Conservation (phyloP, 139 green algal species). For the Pseudopediastrum boryanum region DNA sequence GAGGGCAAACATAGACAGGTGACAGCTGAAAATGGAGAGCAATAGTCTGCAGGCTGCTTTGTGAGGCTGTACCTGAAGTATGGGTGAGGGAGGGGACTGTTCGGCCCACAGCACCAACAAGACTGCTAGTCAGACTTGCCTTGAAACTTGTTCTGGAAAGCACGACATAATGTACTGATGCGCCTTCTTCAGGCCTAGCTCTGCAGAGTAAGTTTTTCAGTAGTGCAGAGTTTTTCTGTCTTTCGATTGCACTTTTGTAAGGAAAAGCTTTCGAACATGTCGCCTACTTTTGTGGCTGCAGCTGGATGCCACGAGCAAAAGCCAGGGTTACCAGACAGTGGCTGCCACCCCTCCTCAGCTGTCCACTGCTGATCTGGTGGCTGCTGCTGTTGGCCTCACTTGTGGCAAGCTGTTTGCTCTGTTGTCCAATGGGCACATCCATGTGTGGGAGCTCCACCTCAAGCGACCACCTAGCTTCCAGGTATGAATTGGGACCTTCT, state of each 20-base stretch:
- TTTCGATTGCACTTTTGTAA: too few relatives aligned
- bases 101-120: too few relatives aligned
- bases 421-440: conserved; percentile 17
- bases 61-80: not conserved
- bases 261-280: not conserved
- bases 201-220: not conserved
- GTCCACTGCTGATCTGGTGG: conserved; percentile 13
- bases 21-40: too few relatives aligned
- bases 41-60: not conserved
- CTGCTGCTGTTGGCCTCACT: not conserved
- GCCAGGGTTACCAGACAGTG: not conserved
- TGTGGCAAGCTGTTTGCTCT: conserved; percentile 20
- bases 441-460: conserved; percentile 34
- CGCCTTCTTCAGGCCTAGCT: not conserved
- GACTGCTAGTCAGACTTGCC: not conserved
- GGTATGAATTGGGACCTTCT: not conserved
- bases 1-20: too few relatives aligned
- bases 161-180: conserved; percentile 1
- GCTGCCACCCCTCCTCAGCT: conserved; percentile 17
- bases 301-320: conserved; percentile 20
- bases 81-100: too few relatives aligned
- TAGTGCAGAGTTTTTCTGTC: too few relatives aligned
- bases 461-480: not conserved
- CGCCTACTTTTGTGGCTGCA: not conserved
- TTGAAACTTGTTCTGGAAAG: not conserved